These are phyloP conservation scores for Hymenoscyphus infarciens DNA, from an alignment of 2,329 filamentous ascomycete genomes.

Conservation along the genomic window DNA sequence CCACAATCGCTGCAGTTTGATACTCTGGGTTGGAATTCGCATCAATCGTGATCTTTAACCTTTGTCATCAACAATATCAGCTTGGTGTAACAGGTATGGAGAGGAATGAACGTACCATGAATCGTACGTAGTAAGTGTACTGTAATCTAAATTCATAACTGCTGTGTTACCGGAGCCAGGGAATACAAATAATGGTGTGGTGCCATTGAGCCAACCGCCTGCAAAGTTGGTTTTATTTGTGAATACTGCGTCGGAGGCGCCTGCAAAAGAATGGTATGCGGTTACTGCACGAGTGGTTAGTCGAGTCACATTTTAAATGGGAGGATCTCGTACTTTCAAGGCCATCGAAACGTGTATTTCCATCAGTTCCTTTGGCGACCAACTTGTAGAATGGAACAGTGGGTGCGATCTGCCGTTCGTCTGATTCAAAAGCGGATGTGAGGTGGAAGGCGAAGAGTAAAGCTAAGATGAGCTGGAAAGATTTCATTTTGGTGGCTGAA, in stretches of 20 bases:
- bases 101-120: not conserved
- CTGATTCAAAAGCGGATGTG: not conserved
- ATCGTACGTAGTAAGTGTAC: not conserved
- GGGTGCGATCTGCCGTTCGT: not conserved
- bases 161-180: not conserved
- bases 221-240: constrained; percentile 3
- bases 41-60: not conserved
- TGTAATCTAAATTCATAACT: not conserved
- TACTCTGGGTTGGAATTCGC: not conserved
- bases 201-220: not conserved
- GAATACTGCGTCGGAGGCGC: not conserved
- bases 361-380: not conserved
- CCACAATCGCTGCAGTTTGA: not conserved
- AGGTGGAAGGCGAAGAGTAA: not conserved
- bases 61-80: not conserved
- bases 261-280: not conserved
- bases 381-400: not conserved
- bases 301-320: not conserved
- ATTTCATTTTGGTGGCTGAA: not conserved
- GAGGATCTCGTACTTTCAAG: not conserved
- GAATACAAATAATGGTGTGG: not conserved
- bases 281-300: not conserved
- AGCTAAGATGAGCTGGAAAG: not conserved
- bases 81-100: not conserved
- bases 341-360: not conserved